Evolutionary conservation across 225 moss, liverwort and hornwort species (phyloP).

Genomic region (Marchantia polymorpha): DNA sequence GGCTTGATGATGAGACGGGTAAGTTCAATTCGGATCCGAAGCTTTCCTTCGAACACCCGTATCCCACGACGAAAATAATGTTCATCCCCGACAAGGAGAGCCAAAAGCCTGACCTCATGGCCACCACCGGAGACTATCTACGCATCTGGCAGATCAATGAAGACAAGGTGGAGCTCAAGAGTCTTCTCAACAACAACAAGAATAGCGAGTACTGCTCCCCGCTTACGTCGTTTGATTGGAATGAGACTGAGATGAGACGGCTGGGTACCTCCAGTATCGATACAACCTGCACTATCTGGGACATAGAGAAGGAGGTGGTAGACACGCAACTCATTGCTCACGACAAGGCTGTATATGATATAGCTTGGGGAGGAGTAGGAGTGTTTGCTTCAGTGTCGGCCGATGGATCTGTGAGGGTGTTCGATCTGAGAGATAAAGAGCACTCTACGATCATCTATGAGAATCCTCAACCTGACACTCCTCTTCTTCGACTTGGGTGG

Average conservation of each 20-base stretch:
- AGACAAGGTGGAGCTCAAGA: slow-evolving; percentile 68
- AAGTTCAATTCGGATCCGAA: slow-evolving; percentile 81
- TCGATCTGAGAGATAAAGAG: slow-evolving; percentile 85
- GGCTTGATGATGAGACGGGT: slow-evolving; percentile 84
- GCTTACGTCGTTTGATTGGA: slow-evolving; percentile 94
- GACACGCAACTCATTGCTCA: slow-evolving; percentile 86
- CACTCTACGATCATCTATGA: slow-evolving; percentile 92
- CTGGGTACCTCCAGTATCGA: slow-evolving; percentile 88
- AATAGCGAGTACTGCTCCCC: slow-evolving; percentile 82
- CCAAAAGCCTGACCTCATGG: slow-evolving; percentile 73
- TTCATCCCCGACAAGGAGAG: slow-evolving; percentile 92
- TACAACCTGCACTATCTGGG: slow-evolving; percentile 93
- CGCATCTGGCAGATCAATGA: slow-evolving; percentile 89
- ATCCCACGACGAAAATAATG: slow-evolving; percentile 91
- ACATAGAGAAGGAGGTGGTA: slow-evolving; percentile 81
- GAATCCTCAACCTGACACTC: slow-evolving; percentile 70
- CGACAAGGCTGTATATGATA: slow-evolving; percentile 88
- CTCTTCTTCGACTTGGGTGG: slow-evolving; percentile 77
- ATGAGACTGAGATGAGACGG: slow-evolving; percentile 73
- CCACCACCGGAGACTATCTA: slow-evolving; percentile 78
- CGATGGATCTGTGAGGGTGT: slow-evolving; percentile 84
- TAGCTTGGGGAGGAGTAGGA: slow-evolving; percentile 88
- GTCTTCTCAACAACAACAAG: slow-evolving; percentile 80
- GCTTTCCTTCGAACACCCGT: slow-evolving; percentile 79
- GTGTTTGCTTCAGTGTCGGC: slow-evolving; percentile 94